These are phyloP conservation scores for Fusarium mangiferae DNA, from an alignment of 2,329 filamentous ascomycete species.

Conservation along the genomic window DNA sequence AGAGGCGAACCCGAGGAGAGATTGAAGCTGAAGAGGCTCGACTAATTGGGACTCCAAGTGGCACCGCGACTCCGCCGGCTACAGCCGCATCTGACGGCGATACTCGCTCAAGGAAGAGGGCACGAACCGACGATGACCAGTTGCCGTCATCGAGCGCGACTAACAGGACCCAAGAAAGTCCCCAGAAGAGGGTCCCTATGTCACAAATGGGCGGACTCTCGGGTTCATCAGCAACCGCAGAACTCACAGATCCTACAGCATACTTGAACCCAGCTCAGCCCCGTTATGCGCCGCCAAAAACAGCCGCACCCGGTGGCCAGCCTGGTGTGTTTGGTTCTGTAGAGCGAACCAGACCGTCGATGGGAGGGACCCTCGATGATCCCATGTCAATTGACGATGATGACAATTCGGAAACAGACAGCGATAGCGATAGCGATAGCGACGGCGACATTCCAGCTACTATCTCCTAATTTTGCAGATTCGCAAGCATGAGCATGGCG, in stretches of 20 bases:
- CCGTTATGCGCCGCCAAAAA: slow-evolving; percentile 16
- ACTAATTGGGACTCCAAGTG: slow-evolving; percentile 39
- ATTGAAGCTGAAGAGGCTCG: slow-evolving; percentile 58
- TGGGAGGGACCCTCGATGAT: slow-evolving; percentile 37
- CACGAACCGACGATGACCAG: slow-evolving; percentile 28
- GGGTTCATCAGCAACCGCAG: slow-evolving; percentile 50
- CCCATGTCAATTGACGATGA: slow-evolving; percentile 43
- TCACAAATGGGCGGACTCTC: slow-evolving; percentile 50
- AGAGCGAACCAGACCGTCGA: background rate
- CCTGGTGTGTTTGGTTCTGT: background rate
- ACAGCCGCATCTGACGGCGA: slow-evolving; percentile 10
- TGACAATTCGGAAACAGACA: slow-evolving; percentile 36
- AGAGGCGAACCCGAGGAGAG: slow-evolving; percentile 58
- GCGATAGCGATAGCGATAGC: slow-evolving; percentile 34
- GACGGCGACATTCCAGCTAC: slow-evolving; percentile 44
- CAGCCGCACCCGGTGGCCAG: background rate
- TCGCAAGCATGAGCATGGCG: slow-evolving; percentile 13
- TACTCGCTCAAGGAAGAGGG: slow-evolving; percentile 39
- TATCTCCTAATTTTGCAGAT: background rate
- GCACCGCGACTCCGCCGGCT: slow-evolving; percentile 16
- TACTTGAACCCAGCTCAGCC: slow-evolving; percentile 37
- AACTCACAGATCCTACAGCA: slow-evolving; percentile 51
- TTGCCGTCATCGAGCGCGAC: background rate
- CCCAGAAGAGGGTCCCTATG: slow-evolving; percentile 45
- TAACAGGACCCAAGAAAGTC: slow-evolving; percentile 18